A percentile compares a stretch with the other conserved stretches of the same genome.
phyloP scores from a whole-genome alignment of 2,329 filamentous ascomycete genomes.

The Albophoma yamanashiensis region DNA sequence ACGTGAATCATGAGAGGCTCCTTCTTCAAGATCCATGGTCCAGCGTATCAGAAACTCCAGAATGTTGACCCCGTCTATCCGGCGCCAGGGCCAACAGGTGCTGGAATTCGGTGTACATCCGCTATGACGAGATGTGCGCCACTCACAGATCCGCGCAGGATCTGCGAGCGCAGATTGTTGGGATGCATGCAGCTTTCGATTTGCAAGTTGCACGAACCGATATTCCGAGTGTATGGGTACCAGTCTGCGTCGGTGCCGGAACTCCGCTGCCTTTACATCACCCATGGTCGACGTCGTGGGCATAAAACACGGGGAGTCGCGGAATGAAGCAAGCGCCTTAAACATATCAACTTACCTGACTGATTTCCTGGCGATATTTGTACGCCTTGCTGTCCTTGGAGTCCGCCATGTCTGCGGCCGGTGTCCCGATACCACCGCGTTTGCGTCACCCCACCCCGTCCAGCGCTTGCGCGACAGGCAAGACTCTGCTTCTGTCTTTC shows the following conservation, averaged over 20 bases:
- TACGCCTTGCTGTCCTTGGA: constrained; percentile 40
- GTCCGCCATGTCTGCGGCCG: constrained; percentile 49
- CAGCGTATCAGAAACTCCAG: neutral
- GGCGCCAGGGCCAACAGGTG: neutral
- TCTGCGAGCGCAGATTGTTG: neutral
- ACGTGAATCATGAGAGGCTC: neutral
- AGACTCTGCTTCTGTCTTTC: neutral
- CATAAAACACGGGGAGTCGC: neutral
- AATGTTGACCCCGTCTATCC: neutral
- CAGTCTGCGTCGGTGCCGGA: neutral
- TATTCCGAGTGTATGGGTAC: neutral
- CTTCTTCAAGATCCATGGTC: neutral
- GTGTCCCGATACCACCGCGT: neutral
- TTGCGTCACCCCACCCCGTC: neutral
- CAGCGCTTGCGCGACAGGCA: neutral
- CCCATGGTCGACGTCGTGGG: neutral
- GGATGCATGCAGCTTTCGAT: neutral
- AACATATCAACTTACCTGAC: constrained; percentile 52
- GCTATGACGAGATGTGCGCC: neutral
- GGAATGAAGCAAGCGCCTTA: neutral
- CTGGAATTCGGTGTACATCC: neutral
- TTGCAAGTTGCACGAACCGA: neutral
- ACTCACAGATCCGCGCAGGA: neutral
- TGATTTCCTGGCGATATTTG: constrained; percentile 97
- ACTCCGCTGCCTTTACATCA: neutral